Evolutionary conservation across 139 green algal genomes (phyloP), one percentile per base, ranked within the genome.

Genomic region (Coelastrella sp.): DNA sequence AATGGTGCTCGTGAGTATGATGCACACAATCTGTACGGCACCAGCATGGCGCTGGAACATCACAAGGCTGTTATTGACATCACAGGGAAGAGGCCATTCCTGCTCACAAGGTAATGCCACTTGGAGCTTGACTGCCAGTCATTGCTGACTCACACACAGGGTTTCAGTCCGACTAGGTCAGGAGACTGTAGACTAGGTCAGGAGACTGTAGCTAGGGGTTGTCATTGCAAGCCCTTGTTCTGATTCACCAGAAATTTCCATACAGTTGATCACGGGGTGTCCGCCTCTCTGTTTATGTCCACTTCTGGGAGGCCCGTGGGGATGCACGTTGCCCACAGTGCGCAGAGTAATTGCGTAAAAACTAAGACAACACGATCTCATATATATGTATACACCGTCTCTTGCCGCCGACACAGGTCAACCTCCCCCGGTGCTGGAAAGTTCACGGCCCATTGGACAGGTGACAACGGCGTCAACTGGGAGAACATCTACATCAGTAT

Each of bases 11-110:
- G 6, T 16, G 83, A 95, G 22, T 95, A 95, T 68, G 88, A 95
- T 76, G 88, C 93, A 14, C 93, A 95, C 89, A 95, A 95, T 87
- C 65, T 95, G 64, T 95, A 91, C 22, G 92, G 92, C 56, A 58
- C 89, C 14, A 58, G 81, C 5, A 92, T 94, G 75, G 77, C 83
- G 11, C 13, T 75, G 14, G 23, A n/a, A 4, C 92, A 90, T 56
- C 64, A 90, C 68, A 10, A 80, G 1, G 84, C 92, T 20, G 77
- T 64, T 7, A 64, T 32, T 5, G 16, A 81, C 1, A 65, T 92
- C 80, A 92, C 85, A 19, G 74, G 60, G 47, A 86, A 73, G 76
- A 83, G 93, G 22, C 93, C 93, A 6, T 95, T 95, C 75, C 61
- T 95, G 65, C 87, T 95, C 68, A 90, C 84, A 22, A 92, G 93